Percentiles rank a stretch among this genome's conserved stretches.
These are phyloP conservation scores for Geotrichum carabidarum DNA, from an alignment of 1,139 yeast genomes.

Conservation along the genomic window DNA sequence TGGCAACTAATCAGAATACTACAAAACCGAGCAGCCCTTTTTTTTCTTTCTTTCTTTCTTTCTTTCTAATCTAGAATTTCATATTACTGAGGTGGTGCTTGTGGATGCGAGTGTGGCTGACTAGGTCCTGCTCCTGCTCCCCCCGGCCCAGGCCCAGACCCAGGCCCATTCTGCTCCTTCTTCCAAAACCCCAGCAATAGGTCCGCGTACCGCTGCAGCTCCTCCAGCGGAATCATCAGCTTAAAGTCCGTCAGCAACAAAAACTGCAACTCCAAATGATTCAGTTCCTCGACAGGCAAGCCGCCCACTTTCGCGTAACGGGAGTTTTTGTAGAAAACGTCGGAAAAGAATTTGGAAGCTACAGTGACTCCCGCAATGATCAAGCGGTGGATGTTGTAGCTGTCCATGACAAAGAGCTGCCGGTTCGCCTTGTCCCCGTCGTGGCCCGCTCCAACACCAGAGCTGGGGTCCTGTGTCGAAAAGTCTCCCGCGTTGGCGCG, in stretches of 20 bases:
- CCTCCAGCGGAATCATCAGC: constrained; percentile 83
- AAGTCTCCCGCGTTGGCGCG: constrained; percentile 60
- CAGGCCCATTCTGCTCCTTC: constrained; percentile 43
- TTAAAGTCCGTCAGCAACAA: constrained; percentile 77
- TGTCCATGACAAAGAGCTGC: constrained; percentile 88
- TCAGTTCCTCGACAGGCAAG: constrained; percentile 85
- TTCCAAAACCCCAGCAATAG: constrained; percentile 79
- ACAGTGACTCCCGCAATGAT: constrained; percentile 97
- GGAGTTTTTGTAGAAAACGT: constrained; percentile 90
- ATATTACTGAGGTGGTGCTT: neutral
- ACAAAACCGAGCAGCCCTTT: neutral
- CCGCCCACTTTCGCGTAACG: constrained; percentile 98
- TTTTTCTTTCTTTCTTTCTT: neutral
- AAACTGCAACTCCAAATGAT: constrained; percentile 87
- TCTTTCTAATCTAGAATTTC: neutral
- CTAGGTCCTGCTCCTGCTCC: neutral
- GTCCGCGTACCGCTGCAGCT: constrained; percentile 86
- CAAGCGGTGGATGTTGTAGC: constrained; percentile 88
- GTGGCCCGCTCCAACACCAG: neutral
- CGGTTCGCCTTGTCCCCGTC: constrained; percentile 22
- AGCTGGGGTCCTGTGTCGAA: constrained; percentile 13
- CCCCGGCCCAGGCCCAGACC: too few species aligned
- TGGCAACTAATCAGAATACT: too few species aligned
- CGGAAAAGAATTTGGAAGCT: constrained; percentile 90
- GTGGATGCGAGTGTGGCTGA: neutral